These are phyloP conservation scores for Penicillium roqueforti DNA, from an alignment of 495 filamentous ascomycete genomes.

Conservation along the genomic window DNA sequence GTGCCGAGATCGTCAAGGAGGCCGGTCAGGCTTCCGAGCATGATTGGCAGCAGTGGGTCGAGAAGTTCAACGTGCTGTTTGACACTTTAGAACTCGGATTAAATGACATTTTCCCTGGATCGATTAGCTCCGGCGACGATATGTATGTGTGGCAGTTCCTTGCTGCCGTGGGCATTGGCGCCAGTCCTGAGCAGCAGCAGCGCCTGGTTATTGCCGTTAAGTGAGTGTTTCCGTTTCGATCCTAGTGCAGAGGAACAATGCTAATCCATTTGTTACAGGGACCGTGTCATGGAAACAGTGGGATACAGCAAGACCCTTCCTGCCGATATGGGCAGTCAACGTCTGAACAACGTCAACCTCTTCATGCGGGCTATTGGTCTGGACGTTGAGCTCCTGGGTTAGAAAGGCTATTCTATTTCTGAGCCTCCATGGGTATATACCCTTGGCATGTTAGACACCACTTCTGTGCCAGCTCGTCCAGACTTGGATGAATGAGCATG, in stretches of 20 bases:
- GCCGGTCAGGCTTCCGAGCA: conserved; percentile 61
- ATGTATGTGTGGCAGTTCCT: conserved; percentile 98
- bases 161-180: conserved; percentile 87
- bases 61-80: conserved; percentile 79
- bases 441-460: background rate
- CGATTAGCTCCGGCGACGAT: conserved; percentile 77
- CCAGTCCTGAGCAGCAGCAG: conserved; percentile 89
- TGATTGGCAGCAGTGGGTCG: conserved; percentile 79
- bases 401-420: conserved; percentile 10
- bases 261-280: conserved; percentile 44
- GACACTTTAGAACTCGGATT: conserved; percentile 79
- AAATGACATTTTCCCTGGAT: conserved; percentile 78
- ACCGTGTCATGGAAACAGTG: conserved; percentile 96
- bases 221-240: conserved; percentile 40
- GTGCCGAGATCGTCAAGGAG: conserved; percentile 90
- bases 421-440: background rate
- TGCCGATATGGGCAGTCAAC: conserved; percentile 71
- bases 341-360: conserved; percentile 87
- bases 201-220: conserved; percentile 91
- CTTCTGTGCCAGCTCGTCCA: background rate
- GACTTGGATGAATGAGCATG: background rate
- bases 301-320: conserved; percentile 82
- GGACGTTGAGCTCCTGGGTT: conserved; percentile 91
- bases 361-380: conserved; percentile 98
- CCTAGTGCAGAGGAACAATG: background rate